A percentile compares a stretch with the other conserved stretches of the same genome.
phyloP scores from a whole-genome alignment of 148 eudicot species.

The Amaranthus palmeri region DNA sequence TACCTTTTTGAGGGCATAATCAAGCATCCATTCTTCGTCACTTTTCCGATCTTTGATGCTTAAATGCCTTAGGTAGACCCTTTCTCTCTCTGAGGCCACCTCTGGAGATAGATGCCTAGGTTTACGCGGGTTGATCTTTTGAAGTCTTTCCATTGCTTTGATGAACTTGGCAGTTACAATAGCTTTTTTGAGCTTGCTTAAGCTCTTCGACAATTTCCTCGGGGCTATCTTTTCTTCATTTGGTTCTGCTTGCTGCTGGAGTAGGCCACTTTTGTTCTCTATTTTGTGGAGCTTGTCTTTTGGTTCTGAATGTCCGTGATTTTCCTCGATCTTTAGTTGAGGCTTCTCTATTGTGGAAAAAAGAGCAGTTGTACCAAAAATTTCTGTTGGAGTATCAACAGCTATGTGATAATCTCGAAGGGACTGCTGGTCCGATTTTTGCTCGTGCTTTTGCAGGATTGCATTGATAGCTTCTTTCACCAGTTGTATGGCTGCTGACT shows the following conservation, averaged over 20 bases:
- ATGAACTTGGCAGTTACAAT: conserved; percentile 61
- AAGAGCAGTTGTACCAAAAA: conserved; percentile 3
- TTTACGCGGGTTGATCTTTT: conserved; percentile 45
- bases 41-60: conserved; percentile 47
- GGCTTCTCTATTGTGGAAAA: conserved; percentile 10
- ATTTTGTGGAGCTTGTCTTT: conserved; percentile 14
- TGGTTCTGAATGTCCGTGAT: conserved; percentile 19
- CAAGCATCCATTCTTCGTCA: conserved; percentile 89
- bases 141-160: conserved; percentile 66
- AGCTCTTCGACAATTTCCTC: conserved; percentile 46
- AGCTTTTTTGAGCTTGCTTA: conserved; percentile 62
- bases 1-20: conserved; percentile 77
- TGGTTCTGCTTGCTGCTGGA: conserved; percentile 23
- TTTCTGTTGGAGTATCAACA: neutral
- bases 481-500: conserved; percentile 35
- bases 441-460: conserved; percentile 30
- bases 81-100: conserved; percentile 49
- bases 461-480: conserved; percentile 39
- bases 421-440: conserved; percentile 16
- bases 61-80: conserved; percentile 51
- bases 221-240: conserved; percentile 25
- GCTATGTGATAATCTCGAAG: conserved; percentile 7
- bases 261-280: conserved; percentile 11
- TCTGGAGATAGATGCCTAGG: conserved; percentile 34
- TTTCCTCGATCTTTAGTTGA: conserved; percentile 5